phyloP scores from a whole-genome alignment of 306 rosid species.

The Quercus mongolica region DNA sequence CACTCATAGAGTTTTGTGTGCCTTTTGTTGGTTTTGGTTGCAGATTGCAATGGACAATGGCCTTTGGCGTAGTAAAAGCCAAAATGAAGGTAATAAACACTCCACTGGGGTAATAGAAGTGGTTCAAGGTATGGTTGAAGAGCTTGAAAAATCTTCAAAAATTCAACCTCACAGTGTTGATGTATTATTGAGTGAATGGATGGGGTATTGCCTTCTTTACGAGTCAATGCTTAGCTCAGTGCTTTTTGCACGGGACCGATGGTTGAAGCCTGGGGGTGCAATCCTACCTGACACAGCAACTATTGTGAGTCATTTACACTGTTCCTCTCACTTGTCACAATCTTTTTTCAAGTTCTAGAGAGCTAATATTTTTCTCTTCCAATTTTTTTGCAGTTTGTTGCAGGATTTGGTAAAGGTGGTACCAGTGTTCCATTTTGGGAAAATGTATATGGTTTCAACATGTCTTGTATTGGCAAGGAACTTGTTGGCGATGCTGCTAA shows the following conservation, averaged over 20 bases:
- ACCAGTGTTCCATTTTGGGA: slow-evolving; percentile 98
- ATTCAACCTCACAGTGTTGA: slow-evolving; percentile 83
- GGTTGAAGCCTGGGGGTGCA: slow-evolving; percentile 95
- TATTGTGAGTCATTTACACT: slow-evolving; percentile 52
- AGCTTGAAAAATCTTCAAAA: slow-evolving; percentile 52
- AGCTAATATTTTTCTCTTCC: slow-evolving; percentile 9
- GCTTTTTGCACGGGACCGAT: slow-evolving; percentile 84
- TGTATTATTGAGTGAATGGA: slow-evolving; percentile 92
- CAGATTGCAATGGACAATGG: slow-evolving; percentile 79
- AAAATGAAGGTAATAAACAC: slow-evolving; percentile 28
- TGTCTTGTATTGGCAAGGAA: slow-evolving; percentile 85
- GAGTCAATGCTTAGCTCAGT: slow-evolving; percentile 96
- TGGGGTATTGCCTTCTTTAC: slow-evolving; percentile 91
- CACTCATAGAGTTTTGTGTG: slow-evolving; percentile 2
- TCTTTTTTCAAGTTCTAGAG: background rate
- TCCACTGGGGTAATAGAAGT: slow-evolving; percentile 65
- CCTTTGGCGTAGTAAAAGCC: slow-evolving; percentile 38
- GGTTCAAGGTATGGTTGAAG: slow-evolving; percentile 80
- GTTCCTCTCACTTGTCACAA: background rate
- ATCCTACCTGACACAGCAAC: slow-evolving; percentile 94
- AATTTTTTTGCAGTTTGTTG: slow-evolving; percentile 87
- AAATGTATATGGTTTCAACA: slow-evolving; percentile 67
- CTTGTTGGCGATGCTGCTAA: slow-evolving; percentile 66
- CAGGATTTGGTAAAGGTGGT: slow-evolving; percentile 90
- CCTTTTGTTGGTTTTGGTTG: slow-evolving; percentile 18